These are phyloP conservation scores for Nicotiana knightiana DNA, from an alignment of 257 asterid species.

Conservation along the genomic window DNA sequence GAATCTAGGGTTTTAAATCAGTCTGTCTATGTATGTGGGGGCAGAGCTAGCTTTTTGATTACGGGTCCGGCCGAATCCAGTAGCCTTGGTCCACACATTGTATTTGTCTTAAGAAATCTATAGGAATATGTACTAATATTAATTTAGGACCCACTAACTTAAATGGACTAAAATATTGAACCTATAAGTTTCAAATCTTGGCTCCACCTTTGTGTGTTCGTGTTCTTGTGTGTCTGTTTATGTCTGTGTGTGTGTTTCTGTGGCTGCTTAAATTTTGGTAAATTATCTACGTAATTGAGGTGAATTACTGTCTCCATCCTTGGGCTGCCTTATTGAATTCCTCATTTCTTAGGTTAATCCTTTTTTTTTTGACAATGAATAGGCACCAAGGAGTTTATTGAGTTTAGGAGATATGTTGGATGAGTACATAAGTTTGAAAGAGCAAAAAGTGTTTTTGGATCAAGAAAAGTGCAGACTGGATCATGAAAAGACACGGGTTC, in stretches of 20 bases:
- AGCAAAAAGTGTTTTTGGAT: conserved; percentile 62
- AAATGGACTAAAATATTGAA: too few species aligned
- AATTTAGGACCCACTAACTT: too few species aligned
- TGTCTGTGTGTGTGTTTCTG: too few species aligned
- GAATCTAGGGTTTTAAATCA: not conserved
- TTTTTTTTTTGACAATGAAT: not conserved
- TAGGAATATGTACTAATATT: too few species aligned
- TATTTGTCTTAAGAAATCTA: too few species aligned
- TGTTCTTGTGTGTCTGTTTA: too few species aligned
- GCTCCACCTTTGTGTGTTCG: too few species aligned
- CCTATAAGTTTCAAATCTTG: too few species aligned
- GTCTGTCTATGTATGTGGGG: too few species aligned
- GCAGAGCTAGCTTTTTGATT: too few species aligned
- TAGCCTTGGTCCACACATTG: not conserved
- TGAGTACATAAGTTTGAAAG: conserved; percentile 80
- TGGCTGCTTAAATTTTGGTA: not conserved
- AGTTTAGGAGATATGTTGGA: conserved; percentile 75
- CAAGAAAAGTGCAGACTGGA: conserved; percentile 71
- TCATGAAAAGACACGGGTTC: conserved; percentile 63
- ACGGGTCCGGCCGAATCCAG: too few species aligned
- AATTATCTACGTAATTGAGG: not conserved
- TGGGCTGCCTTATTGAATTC: not conserved
- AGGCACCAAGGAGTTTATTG: conserved; percentile 89
- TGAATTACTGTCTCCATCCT: not conserved
- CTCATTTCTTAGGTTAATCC: not conserved